Evolutionary conservation across 2,329 filamentous ascomycete species (phyloP).

Genomic region (Anthostomella pinea): DNA sequence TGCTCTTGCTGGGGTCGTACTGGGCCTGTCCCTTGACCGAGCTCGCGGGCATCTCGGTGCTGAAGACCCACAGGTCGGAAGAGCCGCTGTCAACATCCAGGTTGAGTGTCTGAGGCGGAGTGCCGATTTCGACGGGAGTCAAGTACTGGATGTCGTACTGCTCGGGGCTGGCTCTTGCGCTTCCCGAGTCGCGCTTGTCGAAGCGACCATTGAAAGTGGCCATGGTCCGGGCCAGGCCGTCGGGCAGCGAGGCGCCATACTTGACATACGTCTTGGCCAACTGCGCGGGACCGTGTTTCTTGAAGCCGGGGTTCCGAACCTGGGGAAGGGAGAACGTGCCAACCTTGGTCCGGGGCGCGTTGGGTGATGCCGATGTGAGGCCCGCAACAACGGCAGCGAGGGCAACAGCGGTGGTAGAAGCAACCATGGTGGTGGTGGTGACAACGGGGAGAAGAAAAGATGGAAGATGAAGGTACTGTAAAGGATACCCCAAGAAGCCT

Average conservation of each 20-base stretch:
- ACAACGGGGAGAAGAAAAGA: neutral
- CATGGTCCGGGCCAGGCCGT: slow-evolving; percentile 23
- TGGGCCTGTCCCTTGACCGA: slow-evolving; percentile 26
- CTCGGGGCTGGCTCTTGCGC: slow-evolving; percentile 26
- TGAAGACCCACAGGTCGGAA: slow-evolving; percentile 36
- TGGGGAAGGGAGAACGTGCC: slow-evolving; percentile 27
- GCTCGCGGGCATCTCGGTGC: slow-evolving; percentile 20
- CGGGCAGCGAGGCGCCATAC: slow-evolving; percentile 26
- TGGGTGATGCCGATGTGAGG: slow-evolving; percentile 23
- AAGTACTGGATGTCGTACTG: slow-evolving; percentile 31
- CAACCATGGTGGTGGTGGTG: slow-evolving; percentile 18
- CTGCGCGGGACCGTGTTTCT: slow-evolving; percentile 25
- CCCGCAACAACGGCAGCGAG: slow-evolving; percentile 23
- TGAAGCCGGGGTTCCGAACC: slow-evolving; percentile 26
- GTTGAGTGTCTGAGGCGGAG: slow-evolving; percentile 32
- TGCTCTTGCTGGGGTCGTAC: slow-evolving; percentile 28
- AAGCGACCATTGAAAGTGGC: slow-evolving; percentile 17
- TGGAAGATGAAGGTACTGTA: no score
- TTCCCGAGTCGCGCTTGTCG: slow-evolving; percentile 24
- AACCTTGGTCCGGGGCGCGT: slow-evolving; percentile 18
- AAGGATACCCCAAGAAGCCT: no score
- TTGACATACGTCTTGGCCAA: slow-evolving; percentile 31
- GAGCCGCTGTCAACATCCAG: slow-evolving; percentile 35
- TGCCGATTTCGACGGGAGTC: slow-evolving; percentile 32
- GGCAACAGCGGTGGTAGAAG: slow-evolving; percentile 14